A percentile compares a stretch with the other conserved stretches of the same genome.
Conservation (phyloP, 139 green algal genomes). For the Chlorella sp. region DNA sequence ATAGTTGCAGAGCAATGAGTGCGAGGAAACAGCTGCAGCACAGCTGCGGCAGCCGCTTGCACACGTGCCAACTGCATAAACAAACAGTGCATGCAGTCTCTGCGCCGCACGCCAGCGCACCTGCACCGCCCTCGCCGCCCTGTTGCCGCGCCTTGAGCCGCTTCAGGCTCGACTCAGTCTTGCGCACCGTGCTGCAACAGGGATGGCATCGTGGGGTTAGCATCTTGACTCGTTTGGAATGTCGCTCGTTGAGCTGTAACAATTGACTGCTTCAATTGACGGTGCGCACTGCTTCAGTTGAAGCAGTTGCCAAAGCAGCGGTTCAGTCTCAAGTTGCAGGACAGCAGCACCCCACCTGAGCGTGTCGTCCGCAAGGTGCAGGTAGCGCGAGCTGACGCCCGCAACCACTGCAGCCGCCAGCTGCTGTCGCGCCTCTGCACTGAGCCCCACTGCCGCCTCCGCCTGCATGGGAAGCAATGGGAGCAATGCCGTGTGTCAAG, state of each 20-base stretch:
- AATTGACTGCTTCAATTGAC: too few relatives aligned
- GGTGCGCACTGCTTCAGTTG: too few relatives aligned
- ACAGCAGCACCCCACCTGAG: constrained; percentile 61
- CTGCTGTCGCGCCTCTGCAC: background rate
- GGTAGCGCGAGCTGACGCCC: constrained; percentile 56
- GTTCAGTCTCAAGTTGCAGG: too few relatives aligned
- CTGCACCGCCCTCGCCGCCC: constrained; percentile 39
- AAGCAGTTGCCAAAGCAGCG: too few relatives aligned
- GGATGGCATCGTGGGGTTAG: too few relatives aligned
- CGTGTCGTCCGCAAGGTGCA: constrained; percentile 78
- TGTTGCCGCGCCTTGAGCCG: constrained; percentile 80
- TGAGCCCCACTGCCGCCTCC: constrained; percentile 11
- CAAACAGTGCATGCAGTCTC: too few relatives aligned
- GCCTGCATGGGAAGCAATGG: background rate
- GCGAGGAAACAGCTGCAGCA: background rate
- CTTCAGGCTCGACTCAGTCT: constrained; percentile 91
- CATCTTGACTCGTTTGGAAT: too few relatives aligned
- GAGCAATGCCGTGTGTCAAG: too few relatives aligned
- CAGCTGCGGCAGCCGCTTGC: too few relatives aligned
- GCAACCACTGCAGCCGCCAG: constrained; percentile 52
- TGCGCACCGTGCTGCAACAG: constrained; percentile 68
- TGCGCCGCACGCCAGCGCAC: background rate
- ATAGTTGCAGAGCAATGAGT: too few relatives aligned
- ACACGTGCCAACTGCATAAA: too few relatives aligned
- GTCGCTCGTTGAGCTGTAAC: too few relatives aligned